These are phyloP conservation scores for Aureobasidium sp. DNA, from an alignment of 2,329 filamentous ascomycete genomes.

Conservation along the genomic window DNA sequence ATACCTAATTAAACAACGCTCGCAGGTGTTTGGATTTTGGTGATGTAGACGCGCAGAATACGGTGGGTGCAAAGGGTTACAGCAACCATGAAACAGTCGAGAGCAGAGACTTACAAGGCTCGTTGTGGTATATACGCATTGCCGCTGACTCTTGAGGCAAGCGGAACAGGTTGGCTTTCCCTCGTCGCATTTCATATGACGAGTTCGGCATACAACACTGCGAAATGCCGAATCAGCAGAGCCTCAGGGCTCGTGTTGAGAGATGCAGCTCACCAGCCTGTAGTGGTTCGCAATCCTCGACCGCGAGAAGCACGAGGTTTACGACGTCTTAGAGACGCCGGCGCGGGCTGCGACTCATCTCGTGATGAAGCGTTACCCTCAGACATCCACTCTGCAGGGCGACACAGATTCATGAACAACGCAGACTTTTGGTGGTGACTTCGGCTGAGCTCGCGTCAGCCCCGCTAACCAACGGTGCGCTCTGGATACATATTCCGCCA, in stretches of 20 bases:
- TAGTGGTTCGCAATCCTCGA: background rate
- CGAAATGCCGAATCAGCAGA: background rate
- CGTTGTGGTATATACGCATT: slow-evolving; percentile 27
- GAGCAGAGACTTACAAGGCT: background rate
- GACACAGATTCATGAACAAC: background rate
- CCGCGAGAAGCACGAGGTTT: slow-evolving; percentile 6
- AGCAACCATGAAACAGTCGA: background rate
- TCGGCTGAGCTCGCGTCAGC: too few species aligned
- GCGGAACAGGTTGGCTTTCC: slow-evolving; percentile 31
- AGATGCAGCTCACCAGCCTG: background rate
- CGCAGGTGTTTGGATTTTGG: background rate
- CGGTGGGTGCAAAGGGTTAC: too few species aligned
- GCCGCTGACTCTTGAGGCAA: slow-evolving; percentile 32
- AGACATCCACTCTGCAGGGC: background rate
- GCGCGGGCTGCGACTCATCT: background rate
- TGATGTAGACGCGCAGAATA: background rate
- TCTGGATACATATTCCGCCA: too few species aligned
- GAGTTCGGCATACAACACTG: slow-evolving; percentile 37
- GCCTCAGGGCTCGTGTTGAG: background rate
- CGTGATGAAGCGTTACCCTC: background rate
- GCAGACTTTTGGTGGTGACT: too few species aligned
- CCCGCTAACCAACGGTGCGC: too few species aligned
- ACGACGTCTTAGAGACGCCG: background rate
- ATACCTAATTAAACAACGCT: background rate
- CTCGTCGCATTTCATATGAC: slow-evolving; percentile 42